A percentile compares a stretch with the other conserved stretches of the same genome.
Evolutionary conservation across 1,284 basidiomycete species (phyloP).

Genomic region (Heterobasidion irregulare): DNA sequence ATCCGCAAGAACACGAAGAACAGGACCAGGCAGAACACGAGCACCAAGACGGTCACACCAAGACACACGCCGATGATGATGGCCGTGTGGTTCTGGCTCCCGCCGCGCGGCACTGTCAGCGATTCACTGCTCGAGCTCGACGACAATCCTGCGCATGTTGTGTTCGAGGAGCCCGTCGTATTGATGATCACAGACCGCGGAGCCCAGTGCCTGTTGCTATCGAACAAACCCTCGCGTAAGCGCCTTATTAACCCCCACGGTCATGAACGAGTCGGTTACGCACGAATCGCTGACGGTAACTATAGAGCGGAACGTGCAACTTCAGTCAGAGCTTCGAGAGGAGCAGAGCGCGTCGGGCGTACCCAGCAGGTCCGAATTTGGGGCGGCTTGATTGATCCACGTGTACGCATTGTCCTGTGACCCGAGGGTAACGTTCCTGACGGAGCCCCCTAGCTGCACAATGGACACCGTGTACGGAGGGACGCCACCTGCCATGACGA

Average conservation of each 20-base stretch:
- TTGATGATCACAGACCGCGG: constrained; percentile 12
- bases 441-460: constrained; percentile 27
- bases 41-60: constrained; percentile 15
- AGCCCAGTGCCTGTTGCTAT: constrained; percentile 19
- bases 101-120: neutral
- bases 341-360: constrained; percentile 9
- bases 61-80: constrained; percentile 15
- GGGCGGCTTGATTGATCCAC: constrained; percentile 38
- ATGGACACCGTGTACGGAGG: constrained; percentile 40
- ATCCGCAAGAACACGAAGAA: constrained; percentile 11
- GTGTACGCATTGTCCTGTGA: constrained; percentile 32
- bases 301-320: constrained; percentile 9
- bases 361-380: constrained; percentile 32
- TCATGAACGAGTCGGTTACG: constrained; percentile 10
- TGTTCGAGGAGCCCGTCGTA: constrained; percentile 13
- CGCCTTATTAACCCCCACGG: neutral
- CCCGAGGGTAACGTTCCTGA: constrained; percentile 36
- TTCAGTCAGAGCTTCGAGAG: neutral
- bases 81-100: constrained; percentile 6
- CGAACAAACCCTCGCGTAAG: neutral
- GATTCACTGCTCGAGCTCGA: constrained; percentile 8
- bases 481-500: constrained; percentile 35
- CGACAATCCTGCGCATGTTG: constrained; percentile 11
- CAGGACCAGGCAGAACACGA: constrained; percentile 9
- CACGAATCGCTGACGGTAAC: constrained; percentile 32